Evolutionary conservation across 352 stramenopile genomes (phyloP), one percentile per base, ranked within the genome.

Genomic region (Peronospora farinosa): DNA sequence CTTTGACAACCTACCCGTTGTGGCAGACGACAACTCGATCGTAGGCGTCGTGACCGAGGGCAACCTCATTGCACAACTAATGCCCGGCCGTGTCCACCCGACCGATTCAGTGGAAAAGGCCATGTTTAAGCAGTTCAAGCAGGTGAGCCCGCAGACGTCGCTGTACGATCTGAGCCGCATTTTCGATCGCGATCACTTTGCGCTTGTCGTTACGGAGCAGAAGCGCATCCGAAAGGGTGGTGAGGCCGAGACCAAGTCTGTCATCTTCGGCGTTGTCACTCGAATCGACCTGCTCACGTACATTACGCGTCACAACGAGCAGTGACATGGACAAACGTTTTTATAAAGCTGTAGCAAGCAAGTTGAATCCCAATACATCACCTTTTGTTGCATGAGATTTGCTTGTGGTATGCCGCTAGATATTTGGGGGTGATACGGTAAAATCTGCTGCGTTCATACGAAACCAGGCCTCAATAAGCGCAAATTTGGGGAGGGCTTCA

Each of bases 81-180:
- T 98, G 57, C 80, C 76, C 16, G 88, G 90, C 37, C 78, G 88
- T 51, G 83, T 96, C 10, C 68, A 80, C 46, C 78, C 86, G 11
- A 91, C 92, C 32, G 78, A 96, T 49, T 62, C 71, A 5, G 88
- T 97, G 8, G 67, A 78, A 47, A 89, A 96, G 59, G 92, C 90
- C 51, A 96, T 98, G 72, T 98, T 97, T 78, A 96, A 95, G 56
- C 93, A 95, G 55, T 98, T 98, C 74, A 90, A 94, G 44, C 91
- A 97, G 67, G 86, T 98, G 51, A 87, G 54, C 30, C 90, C 93
- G 53, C 78, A 85, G 61, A 95, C 88, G 52, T 87, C 78, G 41
- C 72, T 98, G 37, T 86, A 81, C 46, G 85, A 97, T 49, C 74
- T 98, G 17, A 95, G 89, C 33, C 80, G 77, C 56, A 97, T 96